These are phyloP conservation scores for Penicillium polonicum DNA, from an alignment of 2,329 filamentous ascomycete species.

Conservation along the genomic window DNA sequence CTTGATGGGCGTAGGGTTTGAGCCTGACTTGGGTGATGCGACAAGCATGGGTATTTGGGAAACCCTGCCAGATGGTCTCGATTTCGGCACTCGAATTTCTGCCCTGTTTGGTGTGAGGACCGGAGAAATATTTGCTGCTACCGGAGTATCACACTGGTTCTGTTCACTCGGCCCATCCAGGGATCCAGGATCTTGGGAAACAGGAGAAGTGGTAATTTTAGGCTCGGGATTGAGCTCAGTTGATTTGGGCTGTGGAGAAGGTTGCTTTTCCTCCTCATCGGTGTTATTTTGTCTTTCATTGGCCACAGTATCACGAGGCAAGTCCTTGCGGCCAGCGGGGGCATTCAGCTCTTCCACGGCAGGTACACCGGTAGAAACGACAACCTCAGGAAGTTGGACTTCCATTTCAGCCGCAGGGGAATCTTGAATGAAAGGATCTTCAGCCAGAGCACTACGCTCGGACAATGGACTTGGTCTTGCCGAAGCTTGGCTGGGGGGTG, in stretches of 20 bases:
- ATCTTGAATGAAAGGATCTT: slow-evolving; percentile 10
- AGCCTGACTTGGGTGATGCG: not conserved
- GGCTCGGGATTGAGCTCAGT: not conserved
- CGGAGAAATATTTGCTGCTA: not conserved
- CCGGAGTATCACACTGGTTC: not conserved
- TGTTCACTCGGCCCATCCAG: not conserved
- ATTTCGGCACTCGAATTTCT: not conserved
- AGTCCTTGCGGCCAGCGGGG: not conserved
- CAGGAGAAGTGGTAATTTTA: not conserved
- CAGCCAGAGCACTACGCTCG: slow-evolving; percentile 9
- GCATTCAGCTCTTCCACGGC: not conserved
- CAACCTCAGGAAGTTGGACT: not conserved
- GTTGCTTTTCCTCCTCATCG: not conserved
- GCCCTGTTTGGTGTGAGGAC: not conserved
- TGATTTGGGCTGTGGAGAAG: not conserved
- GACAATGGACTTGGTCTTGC: slow-evolving; percentile 6
- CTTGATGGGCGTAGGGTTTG: not conserved
- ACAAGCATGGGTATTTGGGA: slow-evolving; percentile 7
- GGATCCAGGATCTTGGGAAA: not conserved
- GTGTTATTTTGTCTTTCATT: not conserved
- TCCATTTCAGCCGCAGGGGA: not conserved
- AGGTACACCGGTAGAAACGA: not conserved
- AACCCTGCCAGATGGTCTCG: not conserved
- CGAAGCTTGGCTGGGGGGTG: not conserved
- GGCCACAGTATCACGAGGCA: not conserved